These are phyloP conservation scores for Irpex lacteus DNA, from an alignment of 1,284 basidiomycete species.

Conservation along the genomic window DNA sequence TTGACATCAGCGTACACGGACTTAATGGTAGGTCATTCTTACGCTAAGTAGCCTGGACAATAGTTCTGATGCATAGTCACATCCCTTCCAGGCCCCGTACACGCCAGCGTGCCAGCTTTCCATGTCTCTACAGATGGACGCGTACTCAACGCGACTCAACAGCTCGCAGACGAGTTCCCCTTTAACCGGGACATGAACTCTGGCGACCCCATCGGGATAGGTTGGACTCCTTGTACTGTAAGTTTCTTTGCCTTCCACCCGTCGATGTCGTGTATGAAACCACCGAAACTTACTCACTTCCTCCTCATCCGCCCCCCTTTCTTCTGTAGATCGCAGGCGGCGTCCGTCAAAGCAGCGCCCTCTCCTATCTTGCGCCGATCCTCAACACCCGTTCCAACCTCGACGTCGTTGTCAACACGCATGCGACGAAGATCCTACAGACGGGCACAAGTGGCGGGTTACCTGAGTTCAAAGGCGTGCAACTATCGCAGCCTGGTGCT, in stretches of 20 bases:
- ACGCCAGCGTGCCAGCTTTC: conserved; percentile 31
- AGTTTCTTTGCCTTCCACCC: not conserved
- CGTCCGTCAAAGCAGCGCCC: conserved; percentile 26
- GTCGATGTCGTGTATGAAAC: not conserved
- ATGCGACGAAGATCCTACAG: conserved; percentile 34
- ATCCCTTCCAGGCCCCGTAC: conserved; percentile 22
- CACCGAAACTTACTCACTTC: not conserved
- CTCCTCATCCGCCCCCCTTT: not conserved
- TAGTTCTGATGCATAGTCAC: not conserved
- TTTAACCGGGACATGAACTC: conserved; percentile 37
- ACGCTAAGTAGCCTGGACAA: not conserved
- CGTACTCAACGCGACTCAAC: conserved; percentile 6
- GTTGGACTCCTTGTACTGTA: conserved; percentile 16
- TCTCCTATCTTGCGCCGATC: conserved; percentile 27
- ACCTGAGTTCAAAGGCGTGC: conserved; percentile 30
- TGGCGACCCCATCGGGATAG: conserved; percentile 34
- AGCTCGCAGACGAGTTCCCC: conserved; percentile 23
- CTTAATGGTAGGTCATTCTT: not conserved
- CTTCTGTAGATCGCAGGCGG: conserved; percentile 31
- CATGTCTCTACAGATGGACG: conserved; percentile 19
- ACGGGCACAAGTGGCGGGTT: conserved; percentile 15
- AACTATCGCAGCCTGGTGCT: conserved; percentile 22
- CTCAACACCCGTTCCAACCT: conserved; percentile 33
- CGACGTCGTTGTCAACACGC: conserved; percentile 37
- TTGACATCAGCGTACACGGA: conserved; percentile 30